Percentiles rank a stretch among this genome's conserved stretches.
Conservation (phyloP, 2,329 filamentous ascomycete genomes). For the Hymenoscyphus repandus region DNA sequence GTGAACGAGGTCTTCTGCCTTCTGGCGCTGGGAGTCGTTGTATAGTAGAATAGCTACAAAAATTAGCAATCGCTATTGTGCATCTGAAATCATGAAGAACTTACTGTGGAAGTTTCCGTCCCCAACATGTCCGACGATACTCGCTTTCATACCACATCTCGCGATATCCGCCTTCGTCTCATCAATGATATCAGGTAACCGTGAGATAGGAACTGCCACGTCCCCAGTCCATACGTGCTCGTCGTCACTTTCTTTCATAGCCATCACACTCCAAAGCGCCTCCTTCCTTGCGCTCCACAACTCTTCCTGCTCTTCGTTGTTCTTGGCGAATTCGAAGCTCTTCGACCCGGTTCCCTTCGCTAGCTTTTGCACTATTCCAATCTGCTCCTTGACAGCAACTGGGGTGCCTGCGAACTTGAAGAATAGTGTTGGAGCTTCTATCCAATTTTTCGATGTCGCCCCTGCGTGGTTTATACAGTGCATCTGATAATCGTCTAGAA, state of each 20-base stretch:
- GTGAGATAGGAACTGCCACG: conserved; percentile 75
- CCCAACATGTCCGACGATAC: conserved; percentile 67
- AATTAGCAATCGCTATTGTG: conserved; percentile 6
- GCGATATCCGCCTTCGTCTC: conserved; percentile 61
- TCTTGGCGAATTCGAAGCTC: conserved; percentile 73
- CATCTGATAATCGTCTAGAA: conserved; percentile 91
- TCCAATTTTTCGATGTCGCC: conserved; percentile 61
- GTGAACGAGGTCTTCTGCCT: conserved; percentile 68
- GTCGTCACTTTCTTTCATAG: conserved; percentile 51
- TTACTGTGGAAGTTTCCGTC: conserved; percentile 72
- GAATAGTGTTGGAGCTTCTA: conserved; percentile 70
- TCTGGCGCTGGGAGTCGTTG: conserved; percentile 60
- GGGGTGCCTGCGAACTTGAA: conserved; percentile 78
- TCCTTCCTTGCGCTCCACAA: conserved; percentile 83
- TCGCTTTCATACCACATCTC: conserved; percentile 51
- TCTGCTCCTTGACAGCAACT: conserved; percentile 70
- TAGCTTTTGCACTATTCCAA: conserved; percentile 59
- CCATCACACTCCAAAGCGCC: conserved; percentile 75
- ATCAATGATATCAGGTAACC: conserved; percentile 70
- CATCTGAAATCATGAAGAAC: neutral
- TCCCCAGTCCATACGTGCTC: conserved; percentile 82
- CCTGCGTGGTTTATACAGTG: conserved; percentile 60
- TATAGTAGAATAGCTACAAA: conserved; percentile 49
- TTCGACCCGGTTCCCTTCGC: conserved; percentile 57
- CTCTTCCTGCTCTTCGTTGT: conserved; percentile 64